Evolutionary conservation across 2,329 filamentous ascomycete species (phyloP).

Genomic region (Verticillium zaregamsianum): DNA sequence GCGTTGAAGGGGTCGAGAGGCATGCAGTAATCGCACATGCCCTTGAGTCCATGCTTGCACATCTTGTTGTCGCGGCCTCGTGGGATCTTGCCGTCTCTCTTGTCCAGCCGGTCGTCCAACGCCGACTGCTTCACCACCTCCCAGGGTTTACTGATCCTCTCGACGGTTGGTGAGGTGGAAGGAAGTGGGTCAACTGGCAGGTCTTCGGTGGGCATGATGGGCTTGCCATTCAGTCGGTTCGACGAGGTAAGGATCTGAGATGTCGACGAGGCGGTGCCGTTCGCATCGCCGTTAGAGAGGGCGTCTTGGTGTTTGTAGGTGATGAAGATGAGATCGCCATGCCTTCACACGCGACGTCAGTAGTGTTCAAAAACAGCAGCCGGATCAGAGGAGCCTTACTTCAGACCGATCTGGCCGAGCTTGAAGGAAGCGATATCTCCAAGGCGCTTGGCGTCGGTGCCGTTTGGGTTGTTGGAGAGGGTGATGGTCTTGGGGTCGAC

Average conservation of each 20-base stretch:
- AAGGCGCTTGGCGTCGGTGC: conserved; percentile 55
- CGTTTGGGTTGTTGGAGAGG: conserved; percentile 57
- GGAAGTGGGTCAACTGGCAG: conserved; percentile 61
- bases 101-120: conserved; percentile 83
- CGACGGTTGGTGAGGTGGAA: conserved; percentile 49
- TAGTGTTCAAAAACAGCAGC: neutral
- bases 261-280: conserved; percentile 24
- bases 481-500: conserved; percentile 57
- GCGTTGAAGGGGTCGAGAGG: conserved; percentile 89
- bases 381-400: conserved; percentile 32
- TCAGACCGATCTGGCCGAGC: conserved; percentile 56
- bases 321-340: conserved; percentile 89
- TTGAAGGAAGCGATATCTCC: conserved; percentile 52
- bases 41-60: conserved; percentile 93
- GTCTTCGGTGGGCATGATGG: conserved; percentile 66
- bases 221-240: conserved; percentile 74
- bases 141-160: conserved; percentile 83
- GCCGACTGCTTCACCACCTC: conserved; percentile 84
- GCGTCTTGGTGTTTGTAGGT: conserved; percentile 65
- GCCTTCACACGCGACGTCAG: conserved; percentile 41
- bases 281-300: conserved; percentile 24
- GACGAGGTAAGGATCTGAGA: conserved; percentile 39
- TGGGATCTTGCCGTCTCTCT: conserved; percentile 82
- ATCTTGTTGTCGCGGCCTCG: conserved; percentile 73
- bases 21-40: conserved; percentile 99